Evolutionary conservation across 352 stramenopile species (phyloP).

Genomic region (Halophytophthora polymorphica): DNA sequence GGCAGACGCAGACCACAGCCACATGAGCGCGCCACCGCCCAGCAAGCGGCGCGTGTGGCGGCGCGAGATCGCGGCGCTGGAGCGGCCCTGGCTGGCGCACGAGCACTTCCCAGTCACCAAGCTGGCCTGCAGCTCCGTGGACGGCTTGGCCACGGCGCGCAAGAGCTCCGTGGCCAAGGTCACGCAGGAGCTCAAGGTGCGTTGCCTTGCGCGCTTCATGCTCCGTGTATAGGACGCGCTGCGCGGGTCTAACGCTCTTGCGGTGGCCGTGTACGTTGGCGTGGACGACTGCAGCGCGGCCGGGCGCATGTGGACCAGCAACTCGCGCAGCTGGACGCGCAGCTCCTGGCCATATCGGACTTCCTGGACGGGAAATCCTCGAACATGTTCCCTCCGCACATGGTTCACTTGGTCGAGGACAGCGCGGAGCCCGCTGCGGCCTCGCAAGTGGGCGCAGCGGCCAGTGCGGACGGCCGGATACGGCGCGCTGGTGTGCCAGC

Average conservation of each 20-base stretch:
- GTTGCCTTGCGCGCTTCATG: not conserved
- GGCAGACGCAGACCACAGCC: not conserved
- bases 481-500: conserved; percentile 7
- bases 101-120: conserved; percentile 64
- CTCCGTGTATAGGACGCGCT: not conserved
- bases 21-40: conserved; percentile 12
- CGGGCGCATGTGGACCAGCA: conserved; percentile 53
- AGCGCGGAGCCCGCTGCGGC: conserved; percentile 1
- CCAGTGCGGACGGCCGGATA: conserved; percentile 6
- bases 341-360: conserved; percentile 57
- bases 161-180: conserved; percentile 53
- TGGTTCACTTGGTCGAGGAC: conserved; percentile 22
- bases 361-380: conserved; percentile 46
- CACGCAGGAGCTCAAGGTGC: conserved; percentile 64
- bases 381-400: conserved; percentile 43
- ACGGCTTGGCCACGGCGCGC: conserved; percentile 44
- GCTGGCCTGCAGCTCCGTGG: conserved; percentile 38
- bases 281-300: conserved; percentile 30
- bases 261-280: conserved; percentile 1
- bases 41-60: conserved; percentile 19
- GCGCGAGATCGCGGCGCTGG: conserved; percentile 35
- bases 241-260: not conserved
- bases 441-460: not conserved
- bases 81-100: conserved; percentile 62
- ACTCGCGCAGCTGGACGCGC: conserved; percentile 53